Evolutionary conservation across 148 eudicot genomes (phyloP).

Genomic region (Amaranthus cruentus): DNA sequence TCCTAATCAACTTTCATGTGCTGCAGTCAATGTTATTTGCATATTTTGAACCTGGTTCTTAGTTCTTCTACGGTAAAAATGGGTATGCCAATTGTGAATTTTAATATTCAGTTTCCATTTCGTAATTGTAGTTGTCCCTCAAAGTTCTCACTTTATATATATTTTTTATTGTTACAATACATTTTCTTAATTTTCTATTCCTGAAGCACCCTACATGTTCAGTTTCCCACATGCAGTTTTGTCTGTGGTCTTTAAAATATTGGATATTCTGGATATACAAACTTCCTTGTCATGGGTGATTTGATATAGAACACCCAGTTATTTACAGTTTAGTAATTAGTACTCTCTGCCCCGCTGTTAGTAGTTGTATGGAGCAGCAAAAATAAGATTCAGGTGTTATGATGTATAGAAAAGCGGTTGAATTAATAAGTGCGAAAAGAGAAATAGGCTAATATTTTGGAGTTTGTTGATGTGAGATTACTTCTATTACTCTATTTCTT

Average conservation of each 20-base stretch:
- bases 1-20: background rate
- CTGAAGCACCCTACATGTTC: background rate
- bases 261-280: background rate
- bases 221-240: background rate
- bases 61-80: too few relatives aligned
- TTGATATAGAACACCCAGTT: background rate
- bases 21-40: background rate
- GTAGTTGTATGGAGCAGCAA: too few relatives aligned
- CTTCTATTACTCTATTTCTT: slow-evolving; percentile 1
- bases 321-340: background rate
- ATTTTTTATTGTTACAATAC: background rate
- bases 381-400: background rate
- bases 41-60: slow-evolving; percentile 1
- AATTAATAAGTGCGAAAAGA: too few relatives aligned
- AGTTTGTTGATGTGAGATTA: background rate
- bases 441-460: background rate
- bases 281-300: background rate
- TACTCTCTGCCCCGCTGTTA: too few relatives aligned
- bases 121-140: background rate
- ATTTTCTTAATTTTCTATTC: background rate
- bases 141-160: background rate
- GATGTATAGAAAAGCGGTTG: background rate
- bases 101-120: background rate
- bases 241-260: background rate
- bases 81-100: background rate